These are phyloP conservation scores for Metschnikowia gruessii DNA, from an alignment of 805 yeast genomes.

Conservation along the genomic window DNA sequence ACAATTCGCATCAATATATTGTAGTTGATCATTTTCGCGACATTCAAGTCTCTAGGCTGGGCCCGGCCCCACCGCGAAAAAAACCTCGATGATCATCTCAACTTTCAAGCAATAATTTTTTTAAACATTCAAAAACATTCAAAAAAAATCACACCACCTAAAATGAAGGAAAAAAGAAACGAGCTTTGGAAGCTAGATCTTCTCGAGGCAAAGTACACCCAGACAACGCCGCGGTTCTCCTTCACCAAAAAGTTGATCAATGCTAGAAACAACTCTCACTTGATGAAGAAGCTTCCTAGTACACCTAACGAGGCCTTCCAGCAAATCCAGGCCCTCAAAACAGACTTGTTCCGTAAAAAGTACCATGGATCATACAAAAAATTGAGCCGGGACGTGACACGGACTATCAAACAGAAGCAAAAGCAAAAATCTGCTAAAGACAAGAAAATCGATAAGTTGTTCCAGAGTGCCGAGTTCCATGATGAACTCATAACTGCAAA, in stretches of 20 bases:
- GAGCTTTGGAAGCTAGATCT: slow-evolving; percentile 53
- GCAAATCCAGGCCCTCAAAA: slow-evolving; percentile 46
- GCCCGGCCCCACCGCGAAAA: too few species aligned
- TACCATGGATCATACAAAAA: slow-evolving; percentile 44
- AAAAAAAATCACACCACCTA: too few species aligned
- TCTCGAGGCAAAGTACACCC: slow-evolving; percentile 48
- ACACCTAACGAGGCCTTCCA: slow-evolving; percentile 41
- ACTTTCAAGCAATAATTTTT: too few species aligned
- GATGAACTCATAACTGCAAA: slow-evolving; percentile 32
- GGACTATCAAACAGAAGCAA: slow-evolving; percentile 17
- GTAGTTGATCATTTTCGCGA: too few species aligned
- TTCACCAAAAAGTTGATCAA: slow-evolving; percentile 46
- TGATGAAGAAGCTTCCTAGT: slow-evolving; percentile 40
- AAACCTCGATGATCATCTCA: too few species aligned
- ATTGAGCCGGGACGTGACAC: slow-evolving; percentile 38
- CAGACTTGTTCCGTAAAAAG: slow-evolving; percentile 47
- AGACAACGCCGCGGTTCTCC: slow-evolving; percentile 44
- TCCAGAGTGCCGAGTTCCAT: slow-evolving; percentile 21
- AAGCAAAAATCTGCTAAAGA: slow-evolving; percentile 11
- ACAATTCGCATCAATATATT: too few species aligned
- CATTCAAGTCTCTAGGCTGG: too few species aligned
- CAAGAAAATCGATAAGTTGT: slow-evolving; percentile 20
- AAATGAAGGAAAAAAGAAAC: slow-evolving; percentile 35
- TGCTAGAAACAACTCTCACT: slow-evolving; percentile 44
- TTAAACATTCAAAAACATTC: too few species aligned